Conservation (phyloP, 2,329 filamentous ascomycete species). For the Sporothrix dimorphospora region DNA sequence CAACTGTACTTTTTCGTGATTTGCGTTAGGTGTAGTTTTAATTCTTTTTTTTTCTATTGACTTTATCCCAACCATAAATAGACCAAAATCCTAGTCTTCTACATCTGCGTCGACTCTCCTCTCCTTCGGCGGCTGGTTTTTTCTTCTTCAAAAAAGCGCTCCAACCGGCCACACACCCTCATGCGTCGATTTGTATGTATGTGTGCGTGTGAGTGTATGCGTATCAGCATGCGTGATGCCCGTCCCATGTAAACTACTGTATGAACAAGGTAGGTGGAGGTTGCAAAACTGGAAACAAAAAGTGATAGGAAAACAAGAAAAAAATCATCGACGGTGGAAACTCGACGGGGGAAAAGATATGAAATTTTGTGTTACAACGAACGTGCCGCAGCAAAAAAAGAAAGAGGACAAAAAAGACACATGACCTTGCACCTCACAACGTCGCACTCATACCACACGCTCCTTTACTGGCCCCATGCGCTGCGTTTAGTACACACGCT, state of each 20-base stretch:
- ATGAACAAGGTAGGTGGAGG: not conserved
- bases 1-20: not conserved
- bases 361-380: slow-evolving; percentile 24
- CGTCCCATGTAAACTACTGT: not conserved
- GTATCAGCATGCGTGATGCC: not conserved
- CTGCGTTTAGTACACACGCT: slow-evolving; percentile 75
- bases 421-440: not conserved
- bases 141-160: not conserved
- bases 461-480: not conserved
- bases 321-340: not conserved
- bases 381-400: not conserved
- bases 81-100: slow-evolving; percentile 15
- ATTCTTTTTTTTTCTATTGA: slow-evolving; percentile 29
- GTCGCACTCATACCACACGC: not conserved
- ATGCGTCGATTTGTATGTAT: slow-evolving; percentile 6
- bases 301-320: not conserved
- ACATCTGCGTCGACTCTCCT: not conserved
- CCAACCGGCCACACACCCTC: not conserved
- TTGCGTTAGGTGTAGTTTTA: slow-evolving; percentile 16
- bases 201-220: not conserved
- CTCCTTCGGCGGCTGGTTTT: not conserved
- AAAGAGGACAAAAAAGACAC: not conserved
- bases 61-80: slow-evolving; percentile 22
- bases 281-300: not conserved
- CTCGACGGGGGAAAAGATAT: slow-evolving; percentile 1